These are phyloP conservation scores for Benincasa hispida DNA, from an alignment of 306 rosid genomes.

Conservation along the genomic window DNA sequence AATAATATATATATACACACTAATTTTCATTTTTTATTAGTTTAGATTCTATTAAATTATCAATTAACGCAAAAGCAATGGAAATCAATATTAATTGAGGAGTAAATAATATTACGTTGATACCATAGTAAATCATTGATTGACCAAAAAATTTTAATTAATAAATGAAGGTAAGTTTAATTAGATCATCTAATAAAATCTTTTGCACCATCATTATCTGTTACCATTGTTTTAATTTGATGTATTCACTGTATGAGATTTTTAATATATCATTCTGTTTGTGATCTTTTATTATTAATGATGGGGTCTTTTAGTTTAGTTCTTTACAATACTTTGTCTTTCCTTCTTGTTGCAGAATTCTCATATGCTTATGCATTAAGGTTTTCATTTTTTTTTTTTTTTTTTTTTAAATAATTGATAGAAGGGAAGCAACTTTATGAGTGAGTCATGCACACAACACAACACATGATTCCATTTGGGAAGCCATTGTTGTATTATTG, in stretches of 20 bases:
- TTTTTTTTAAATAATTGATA: too few species aligned
- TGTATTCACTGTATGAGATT: not conserved
- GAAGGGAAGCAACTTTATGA: not conserved
- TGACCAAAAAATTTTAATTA: too few species aligned
- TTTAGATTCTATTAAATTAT: too few species aligned
- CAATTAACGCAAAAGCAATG: too few species aligned
- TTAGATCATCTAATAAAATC: too few species aligned
- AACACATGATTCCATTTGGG: constrained; percentile 1
- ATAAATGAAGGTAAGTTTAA: too few species aligned
- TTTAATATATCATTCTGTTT: not conserved
- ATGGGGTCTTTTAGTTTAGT: not conserved
- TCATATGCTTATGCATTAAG: constrained; percentile 26
- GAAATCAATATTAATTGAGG: too few species aligned
- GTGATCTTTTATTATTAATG: not conserved
- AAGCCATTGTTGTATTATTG: constrained; percentile 6
- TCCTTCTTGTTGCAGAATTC: not conserved
- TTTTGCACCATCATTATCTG: not conserved
- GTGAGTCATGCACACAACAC: not conserved
- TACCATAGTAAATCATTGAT: too few species aligned
- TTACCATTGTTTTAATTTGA: not conserved
- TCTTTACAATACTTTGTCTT: not conserved
- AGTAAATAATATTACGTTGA: too few species aligned
- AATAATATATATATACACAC: too few species aligned
- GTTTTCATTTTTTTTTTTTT: not conserved
- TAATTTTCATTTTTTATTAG: too few species aligned